Base-by-base conservation (phyloP, 2,329 filamentous ascomycete species). In the Ascochyta koolunga region DNA sequence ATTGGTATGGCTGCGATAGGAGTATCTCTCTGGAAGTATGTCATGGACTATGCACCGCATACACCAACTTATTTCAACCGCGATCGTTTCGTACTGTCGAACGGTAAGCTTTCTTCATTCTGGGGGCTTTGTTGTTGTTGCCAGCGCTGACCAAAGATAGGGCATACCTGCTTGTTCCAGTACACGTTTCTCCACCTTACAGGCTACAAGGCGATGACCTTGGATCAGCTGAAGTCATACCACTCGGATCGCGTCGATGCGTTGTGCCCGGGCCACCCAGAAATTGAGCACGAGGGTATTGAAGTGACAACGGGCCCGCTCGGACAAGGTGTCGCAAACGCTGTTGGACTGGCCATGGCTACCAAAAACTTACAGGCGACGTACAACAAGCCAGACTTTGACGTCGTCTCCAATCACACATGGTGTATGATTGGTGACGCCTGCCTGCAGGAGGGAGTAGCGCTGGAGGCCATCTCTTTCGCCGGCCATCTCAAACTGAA, bases 1-100 rank as follows among this genome's bases (percentile, higher is more conserved):
- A 85, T 86, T 70, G 83, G 83, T 33, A 86, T 86, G 76, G 83
- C 83, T 25, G 84, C 82, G 15, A 86, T 87, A 50, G 85, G 84
- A 11, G 76, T 86, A 22, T 80, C 84, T 0, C 69, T 86, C 3
- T 87, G 81, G 79, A 86, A 85, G 60, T 86, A 87, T 65, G 76
- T 78, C 8, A 87, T 88, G 85, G 76, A 77, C 39, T 87, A 86
- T 66, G 79, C 81, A 2, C 85, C 84, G 1, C 71, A 73, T 18
- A 80, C 80, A 47, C 80, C 82, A 11, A 66, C 77, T 24, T 87
- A 76, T 68, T 86, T 87, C 76, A 85, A 87, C 68, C 77, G 85
- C 33, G 84, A 87, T 62, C 80, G 84, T 19, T 86, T 87, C 63
- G 82, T 87, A 13, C 77, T 87, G 10, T 86, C 83, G 21, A 87